These are phyloP conservation scores for Neonectria coccinea DNA, from an alignment of 2,329 filamentous ascomycete genomes.

Conservation along the genomic window DNA sequence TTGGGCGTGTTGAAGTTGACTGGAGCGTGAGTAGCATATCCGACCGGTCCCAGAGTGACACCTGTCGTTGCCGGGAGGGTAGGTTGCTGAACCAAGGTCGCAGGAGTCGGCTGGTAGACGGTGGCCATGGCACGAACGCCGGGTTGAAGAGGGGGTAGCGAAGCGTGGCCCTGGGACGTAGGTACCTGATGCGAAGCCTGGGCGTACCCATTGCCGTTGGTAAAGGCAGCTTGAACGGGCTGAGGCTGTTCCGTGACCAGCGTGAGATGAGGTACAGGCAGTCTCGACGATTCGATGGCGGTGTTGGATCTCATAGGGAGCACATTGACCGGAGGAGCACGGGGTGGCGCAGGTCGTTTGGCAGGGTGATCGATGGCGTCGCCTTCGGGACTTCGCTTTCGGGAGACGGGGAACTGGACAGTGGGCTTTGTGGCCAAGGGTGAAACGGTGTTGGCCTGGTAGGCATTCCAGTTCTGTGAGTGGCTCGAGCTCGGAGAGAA, in stretches of 20 bases:
- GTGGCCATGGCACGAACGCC: constrained; percentile 80
- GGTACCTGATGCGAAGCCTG: constrained; percentile 43
- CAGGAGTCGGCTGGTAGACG: constrained; percentile 72
- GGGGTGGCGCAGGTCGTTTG: constrained; percentile 59
- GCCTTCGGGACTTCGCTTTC: constrained; percentile 65
- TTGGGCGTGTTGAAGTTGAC: constrained; percentile 63
- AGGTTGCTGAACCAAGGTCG: constrained; percentile 54
- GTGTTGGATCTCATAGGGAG: constrained; percentile 38
- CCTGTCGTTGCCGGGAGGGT: constrained; percentile 42
- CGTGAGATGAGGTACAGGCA: constrained; percentile 79
- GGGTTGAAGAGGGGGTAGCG: constrained; percentile 71
- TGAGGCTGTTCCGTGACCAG: constrained; percentile 63
- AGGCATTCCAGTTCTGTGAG: constrained; percentile 54
- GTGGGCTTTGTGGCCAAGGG: constrained; percentile 62
- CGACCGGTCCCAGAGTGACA: constrained; percentile 37
- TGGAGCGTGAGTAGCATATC: constrained; percentile 47
- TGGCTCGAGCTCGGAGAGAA: constrained; percentile 57
- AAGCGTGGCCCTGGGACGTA: constrained; percentile 54
- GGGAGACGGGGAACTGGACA: constrained; percentile 53
- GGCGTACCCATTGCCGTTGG: constrained; percentile 55
- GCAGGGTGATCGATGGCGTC: constrained; percentile 66
- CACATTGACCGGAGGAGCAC: constrained; percentile 32
- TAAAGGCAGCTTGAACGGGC: constrained; percentile 47
- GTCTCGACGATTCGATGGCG: constrained; percentile 54
- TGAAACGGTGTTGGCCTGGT: constrained; percentile 57